Conservation (phyloP, 148 eudicot species). For the Persicaria maculosa region DNA sequence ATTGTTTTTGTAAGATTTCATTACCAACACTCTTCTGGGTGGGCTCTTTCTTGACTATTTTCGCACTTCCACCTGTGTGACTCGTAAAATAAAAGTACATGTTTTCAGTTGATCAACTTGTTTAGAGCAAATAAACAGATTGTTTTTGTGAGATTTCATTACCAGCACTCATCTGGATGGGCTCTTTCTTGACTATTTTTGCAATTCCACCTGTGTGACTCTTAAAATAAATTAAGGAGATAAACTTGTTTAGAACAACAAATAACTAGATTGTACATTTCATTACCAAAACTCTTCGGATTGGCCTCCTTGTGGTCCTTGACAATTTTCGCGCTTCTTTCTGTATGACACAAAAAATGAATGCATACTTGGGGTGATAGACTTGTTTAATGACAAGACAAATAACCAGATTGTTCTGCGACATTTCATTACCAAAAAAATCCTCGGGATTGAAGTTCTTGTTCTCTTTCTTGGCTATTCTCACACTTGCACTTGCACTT, state of each 20-base stretch:
- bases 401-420: background rate
- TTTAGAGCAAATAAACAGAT: background rate
- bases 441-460: background rate
- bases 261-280: conserved; percentile 1
- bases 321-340: background rate
- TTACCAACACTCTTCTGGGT: background rate
- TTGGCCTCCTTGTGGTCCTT: background rate
- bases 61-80: background rate
- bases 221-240: background rate
- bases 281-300: background rate
- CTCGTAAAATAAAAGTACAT: background rate
- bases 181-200: background rate
- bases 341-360: background rate
- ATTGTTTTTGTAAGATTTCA: background rate
- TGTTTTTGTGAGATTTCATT: background rate
- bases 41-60: background rate
- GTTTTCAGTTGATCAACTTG: background rate
- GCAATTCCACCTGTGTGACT: background rate
- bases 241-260: background rate
- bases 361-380: background rate
- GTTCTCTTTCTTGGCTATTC: background rate
- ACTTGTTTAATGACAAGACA: background rate
- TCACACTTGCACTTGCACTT: background rate
- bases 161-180: background rate
- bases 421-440: background rate